phyloP scores from a whole-genome alignment of 2,329 filamentous ascomycete species.

The Pseudogymnoascus sp. region DNA sequence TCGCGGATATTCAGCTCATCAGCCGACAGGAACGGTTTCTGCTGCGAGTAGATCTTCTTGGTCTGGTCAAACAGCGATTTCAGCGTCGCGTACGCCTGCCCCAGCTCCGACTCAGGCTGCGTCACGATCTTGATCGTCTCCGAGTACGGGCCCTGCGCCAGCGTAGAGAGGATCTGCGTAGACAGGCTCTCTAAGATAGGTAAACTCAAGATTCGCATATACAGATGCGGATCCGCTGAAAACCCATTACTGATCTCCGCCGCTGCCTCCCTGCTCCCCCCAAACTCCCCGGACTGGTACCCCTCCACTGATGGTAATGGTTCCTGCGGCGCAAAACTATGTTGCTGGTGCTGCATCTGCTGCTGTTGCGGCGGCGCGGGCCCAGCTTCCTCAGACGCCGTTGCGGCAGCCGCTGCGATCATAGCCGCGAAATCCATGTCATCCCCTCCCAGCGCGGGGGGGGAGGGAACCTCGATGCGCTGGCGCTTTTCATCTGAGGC shows the following conservation, averaged over 20 bases:
- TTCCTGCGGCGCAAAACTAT: neutral
- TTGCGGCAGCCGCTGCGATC: conserved; percentile 16
- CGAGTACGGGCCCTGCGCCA: conserved; percentile 46
- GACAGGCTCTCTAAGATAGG: conserved; percentile 55
- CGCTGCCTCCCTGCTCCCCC: too few species aligned
- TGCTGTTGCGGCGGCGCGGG: neutral
- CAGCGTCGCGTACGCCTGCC: conserved; percentile 53
- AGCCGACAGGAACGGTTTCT: conserved; percentile 41
- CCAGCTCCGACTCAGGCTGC: conserved; percentile 44
- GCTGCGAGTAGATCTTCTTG: conserved; percentile 50
- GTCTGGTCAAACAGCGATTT: conserved; percentile 55
- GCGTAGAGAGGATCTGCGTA: conserved; percentile 47
- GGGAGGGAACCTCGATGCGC: neutral
- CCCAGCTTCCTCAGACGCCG: conserved; percentile 11
- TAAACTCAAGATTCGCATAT: conserved; percentile 48
- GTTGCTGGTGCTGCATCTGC: neutral
- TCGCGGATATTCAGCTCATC: conserved; percentile 43
- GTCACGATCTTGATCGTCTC: conserved; percentile 50
- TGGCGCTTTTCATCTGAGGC: conserved; percentile 7
- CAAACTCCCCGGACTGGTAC: neutral
- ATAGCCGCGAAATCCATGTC: conserved; percentile 15
- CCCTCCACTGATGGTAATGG: neutral
- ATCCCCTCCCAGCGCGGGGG: neutral
- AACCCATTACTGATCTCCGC: conserved; percentile 10
- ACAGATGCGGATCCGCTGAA: conserved; percentile 22